Conservation (phyloP, 345 rosid genomes). For the Linum usitatissimum region DNA sequence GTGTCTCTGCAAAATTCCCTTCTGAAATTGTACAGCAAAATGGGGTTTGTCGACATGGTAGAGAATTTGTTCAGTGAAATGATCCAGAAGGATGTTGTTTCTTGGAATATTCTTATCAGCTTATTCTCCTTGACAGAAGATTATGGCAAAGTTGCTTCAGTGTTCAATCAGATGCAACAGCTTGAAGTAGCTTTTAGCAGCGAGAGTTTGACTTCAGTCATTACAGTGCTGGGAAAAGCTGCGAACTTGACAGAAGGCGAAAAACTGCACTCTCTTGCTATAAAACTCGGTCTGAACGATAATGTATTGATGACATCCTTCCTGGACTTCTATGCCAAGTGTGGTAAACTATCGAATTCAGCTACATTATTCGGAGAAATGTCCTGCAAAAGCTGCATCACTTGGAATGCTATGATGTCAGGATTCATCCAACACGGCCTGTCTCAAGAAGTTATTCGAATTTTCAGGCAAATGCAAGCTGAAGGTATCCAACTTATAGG, state of each 20-base stretch:
- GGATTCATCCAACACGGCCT: slow-evolving; percentile 24
- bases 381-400: slow-evolving; percentile 14
- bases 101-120: slow-evolving; percentile 28
- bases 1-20: slow-evolving; percentile 22
- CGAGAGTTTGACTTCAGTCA: slow-evolving; percentile 20
- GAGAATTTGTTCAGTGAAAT: slow-evolving; percentile 16
- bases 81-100: slow-evolving; percentile 20
- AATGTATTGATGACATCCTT: slow-evolving; percentile 24
- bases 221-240: slow-evolving; percentile 18
- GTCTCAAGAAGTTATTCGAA: slow-evolving; percentile 19
- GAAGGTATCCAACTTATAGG: slow-evolving; percentile 16
- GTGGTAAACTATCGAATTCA: slow-evolving; percentile 17
- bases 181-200: slow-evolving; percentile 9
- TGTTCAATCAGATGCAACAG: slow-evolving; percentile 16
- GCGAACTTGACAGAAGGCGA: slow-evolving; percentile 18
- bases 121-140: slow-evolving; percentile 18
- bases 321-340: slow-evolving; percentile 34
- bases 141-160: slow-evolving; percentile 1
- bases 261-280: slow-evolving; percentile 21
- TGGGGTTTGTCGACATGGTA: slow-evolving; percentile 17
- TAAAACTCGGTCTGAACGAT: slow-evolving; percentile 24
- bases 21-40: slow-evolving; percentile 18
- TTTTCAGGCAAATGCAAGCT: slow-evolving; percentile 21
- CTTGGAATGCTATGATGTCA: slow-evolving; percentile 27
- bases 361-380: slow-evolving; percentile 18